Evolutionary conservation across 495 filamentous ascomycete species (phyloP).

Genomic region (Hyaloscypha hepaticicola): DNA sequence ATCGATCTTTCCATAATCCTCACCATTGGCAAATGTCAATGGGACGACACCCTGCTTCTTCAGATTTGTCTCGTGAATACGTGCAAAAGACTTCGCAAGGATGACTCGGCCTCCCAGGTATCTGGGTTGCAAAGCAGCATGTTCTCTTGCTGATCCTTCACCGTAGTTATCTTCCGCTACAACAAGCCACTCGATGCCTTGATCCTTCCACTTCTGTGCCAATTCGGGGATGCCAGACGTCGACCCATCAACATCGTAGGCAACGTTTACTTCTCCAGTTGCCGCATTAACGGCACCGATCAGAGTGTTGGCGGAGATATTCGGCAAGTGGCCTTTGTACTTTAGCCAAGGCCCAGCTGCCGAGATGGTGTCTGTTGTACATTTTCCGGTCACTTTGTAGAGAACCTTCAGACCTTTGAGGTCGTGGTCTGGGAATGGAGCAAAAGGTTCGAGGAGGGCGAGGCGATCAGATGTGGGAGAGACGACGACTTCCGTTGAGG

Average conservation of each 20-base stretch:
- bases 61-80: constrained; percentile 98
- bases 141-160: constrained; percentile 91
- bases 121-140: constrained; percentile 93
- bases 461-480: constrained; percentile 84
- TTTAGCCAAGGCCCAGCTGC: constrained; percentile 97
- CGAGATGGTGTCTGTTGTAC: constrained; percentile 98
- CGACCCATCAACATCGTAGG: constrained; percentile 76
- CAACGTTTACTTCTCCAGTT: constrained; percentile 87
- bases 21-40: constrained; percentile 78
- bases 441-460: constrained; percentile 88
- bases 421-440: constrained; percentile 74
- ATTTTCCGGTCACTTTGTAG: constrained; percentile 94
- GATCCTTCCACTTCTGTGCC: constrained; percentile 73
- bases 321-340: constrained; percentile 98
- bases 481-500: constrained; percentile 65
- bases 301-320: constrained; percentile 94
- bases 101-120: constrained; percentile 90
- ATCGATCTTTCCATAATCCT: constrained; percentile 80
- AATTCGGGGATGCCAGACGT: constrained; percentile 76
- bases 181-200: constrained; percentile 78
- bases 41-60: constrained; percentile 99
- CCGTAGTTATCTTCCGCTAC: constrained; percentile 98
- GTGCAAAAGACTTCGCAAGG: constrained; percentile 86
- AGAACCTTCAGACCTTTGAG: constrained; percentile 74
- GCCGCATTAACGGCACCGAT: constrained; percentile 91